These are phyloP conservation scores for Barnettozyma wickerhamii DNA, from an alignment of 805 yeast genomes.

Conservation along the genomic window DNA sequence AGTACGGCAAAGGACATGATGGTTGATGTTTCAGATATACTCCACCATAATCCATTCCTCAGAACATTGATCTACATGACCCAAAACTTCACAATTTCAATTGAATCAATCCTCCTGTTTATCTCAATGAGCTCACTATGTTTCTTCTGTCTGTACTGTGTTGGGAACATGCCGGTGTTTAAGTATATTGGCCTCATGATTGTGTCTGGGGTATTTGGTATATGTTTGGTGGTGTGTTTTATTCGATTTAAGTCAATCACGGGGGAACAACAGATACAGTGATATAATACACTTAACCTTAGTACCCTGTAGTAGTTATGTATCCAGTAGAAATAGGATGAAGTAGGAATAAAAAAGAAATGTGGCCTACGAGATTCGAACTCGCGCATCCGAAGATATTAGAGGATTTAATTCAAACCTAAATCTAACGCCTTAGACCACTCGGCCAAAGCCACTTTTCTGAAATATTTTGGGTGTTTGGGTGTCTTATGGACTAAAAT, in stretches of 20 bases:
- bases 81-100: background rate
- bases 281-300: too few species aligned
- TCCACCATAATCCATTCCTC: conserved; percentile 3
- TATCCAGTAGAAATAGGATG: too few species aligned
- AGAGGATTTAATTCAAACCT: too few species aligned
- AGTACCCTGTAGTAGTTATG: too few species aligned
- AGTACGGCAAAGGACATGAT: conserved; percentile 1
- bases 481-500: too few species aligned
- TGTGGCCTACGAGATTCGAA: too few species aligned
- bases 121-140: background rate
- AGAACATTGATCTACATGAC: conserved; percentile 1
- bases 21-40: conserved; percentile 2
- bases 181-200: background rate
- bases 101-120: conserved; percentile 1
- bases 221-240: background rate
- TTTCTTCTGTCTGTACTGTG: conserved; percentile 2
- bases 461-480: too few species aligned
- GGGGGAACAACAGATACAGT: too few species aligned
- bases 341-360: too few species aligned
- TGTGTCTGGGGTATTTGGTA: background rate
- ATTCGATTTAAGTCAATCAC: background rate
- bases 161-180: background rate
- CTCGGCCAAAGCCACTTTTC: too few species aligned
- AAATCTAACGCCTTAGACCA: too few species aligned
- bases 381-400: too few species aligned